These are phyloP conservation scores for Suillus bovinus DNA, from an alignment of 768 basidiomycete genomes.

Conservation along the genomic window DNA sequence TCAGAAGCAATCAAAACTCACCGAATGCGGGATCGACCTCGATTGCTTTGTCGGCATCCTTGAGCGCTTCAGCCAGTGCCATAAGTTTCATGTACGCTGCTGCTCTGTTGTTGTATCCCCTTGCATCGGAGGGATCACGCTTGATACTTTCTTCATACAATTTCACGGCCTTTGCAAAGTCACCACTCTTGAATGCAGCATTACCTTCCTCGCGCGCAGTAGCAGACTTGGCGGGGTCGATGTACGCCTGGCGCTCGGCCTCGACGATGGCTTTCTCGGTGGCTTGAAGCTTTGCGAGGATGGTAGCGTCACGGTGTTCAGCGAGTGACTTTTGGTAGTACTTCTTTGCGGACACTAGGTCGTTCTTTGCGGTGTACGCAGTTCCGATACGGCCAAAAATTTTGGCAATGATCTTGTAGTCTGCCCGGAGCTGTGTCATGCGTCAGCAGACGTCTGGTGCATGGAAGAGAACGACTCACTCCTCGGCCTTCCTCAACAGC, in stretches of 20 bases:
- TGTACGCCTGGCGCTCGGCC: conserved; percentile 77
- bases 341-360: conserved; percentile 78
- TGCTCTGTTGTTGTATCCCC: conserved; percentile 98
- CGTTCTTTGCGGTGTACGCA: conserved; percentile 79
- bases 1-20: conserved; percentile 33
- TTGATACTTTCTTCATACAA: conserved; percentile 96
- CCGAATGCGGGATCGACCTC: conserved; percentile 85
- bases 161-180: conserved; percentile 91
- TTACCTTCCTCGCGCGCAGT: conserved; percentile 92
- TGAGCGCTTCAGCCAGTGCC: conserved; percentile 93
- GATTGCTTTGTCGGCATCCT: conserved; percentile 94
- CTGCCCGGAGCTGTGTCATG: conserved; percentile 67
- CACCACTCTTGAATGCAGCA: conserved; percentile 83
- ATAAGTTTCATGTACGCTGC: conserved; percentile 94
- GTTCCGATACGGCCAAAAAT: conserved; percentile 89
- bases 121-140: conserved; percentile 85
- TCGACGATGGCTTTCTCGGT: conserved; percentile 79
- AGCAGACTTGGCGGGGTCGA: conserved; percentile 83
- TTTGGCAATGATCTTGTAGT: conserved; percentile 95
- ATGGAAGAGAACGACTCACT: conserved; percentile 38
- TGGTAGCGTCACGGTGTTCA: conserved; percentile 94
- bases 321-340: conserved; percentile 92
- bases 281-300: conserved; percentile 87
- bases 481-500: conserved; percentile 94
- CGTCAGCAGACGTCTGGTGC: neutral